These are phyloP conservation scores for Penicillium paneum DNA, from an alignment of 2,329 filamentous ascomycete genomes.

Conservation along the genomic window DNA sequence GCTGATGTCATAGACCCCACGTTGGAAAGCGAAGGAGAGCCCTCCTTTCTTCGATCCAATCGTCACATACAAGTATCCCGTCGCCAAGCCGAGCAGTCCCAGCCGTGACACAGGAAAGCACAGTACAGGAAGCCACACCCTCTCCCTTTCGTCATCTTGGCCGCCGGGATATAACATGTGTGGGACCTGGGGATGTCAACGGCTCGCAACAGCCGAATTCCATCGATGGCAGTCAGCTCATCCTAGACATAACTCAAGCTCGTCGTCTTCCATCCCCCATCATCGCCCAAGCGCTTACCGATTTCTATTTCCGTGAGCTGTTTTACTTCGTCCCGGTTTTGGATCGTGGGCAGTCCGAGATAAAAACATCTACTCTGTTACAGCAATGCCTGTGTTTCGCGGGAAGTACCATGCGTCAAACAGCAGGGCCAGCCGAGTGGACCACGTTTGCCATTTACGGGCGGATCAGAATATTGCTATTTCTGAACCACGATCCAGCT, in stretches of 20 bases:
- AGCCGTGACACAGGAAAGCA: background rate
- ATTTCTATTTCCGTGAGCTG: slow-evolving; percentile 10
- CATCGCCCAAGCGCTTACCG: slow-evolving; percentile 1
- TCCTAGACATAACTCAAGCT: slow-evolving; percentile 2
- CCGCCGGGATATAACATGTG: background rate
- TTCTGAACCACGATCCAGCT: slow-evolving; percentile 4
- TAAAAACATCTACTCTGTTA: background rate
- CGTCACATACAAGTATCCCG: background rate
- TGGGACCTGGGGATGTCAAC: background rate
- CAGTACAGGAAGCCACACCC: background rate
- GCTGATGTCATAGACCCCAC: background rate
- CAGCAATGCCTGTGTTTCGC: slow-evolving; percentile 11
- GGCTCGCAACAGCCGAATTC: background rate
- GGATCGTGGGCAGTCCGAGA: background rate
- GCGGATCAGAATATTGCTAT: slow-evolving; percentile 8
- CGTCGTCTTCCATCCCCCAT: background rate
- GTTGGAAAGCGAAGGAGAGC: slow-evolving; percentile 2
- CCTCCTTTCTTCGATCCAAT: background rate
- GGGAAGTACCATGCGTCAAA: slow-evolving; percentile 12
- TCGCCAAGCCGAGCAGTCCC: background rate
- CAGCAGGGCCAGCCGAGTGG: slow-evolving; percentile 6
- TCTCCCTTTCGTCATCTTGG: background rate
- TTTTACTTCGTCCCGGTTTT: slow-evolving; percentile 6
- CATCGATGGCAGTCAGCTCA: background rate
- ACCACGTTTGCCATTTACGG: slow-evolving; percentile 7